Base-by-base conservation (phyloP, 306 rosid species). In the Rosa rugosa region DNA sequence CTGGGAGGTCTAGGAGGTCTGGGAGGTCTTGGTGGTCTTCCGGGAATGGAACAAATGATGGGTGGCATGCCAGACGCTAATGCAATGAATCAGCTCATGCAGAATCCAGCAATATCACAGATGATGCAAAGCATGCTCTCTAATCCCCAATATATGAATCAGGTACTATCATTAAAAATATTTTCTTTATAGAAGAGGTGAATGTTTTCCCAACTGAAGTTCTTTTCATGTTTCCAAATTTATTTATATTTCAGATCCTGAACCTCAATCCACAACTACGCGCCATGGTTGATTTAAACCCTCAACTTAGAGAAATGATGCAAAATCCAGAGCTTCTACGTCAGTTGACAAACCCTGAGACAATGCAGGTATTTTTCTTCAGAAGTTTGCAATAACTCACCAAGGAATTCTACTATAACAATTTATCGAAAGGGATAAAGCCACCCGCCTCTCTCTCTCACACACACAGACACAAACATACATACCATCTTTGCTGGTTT, bases 41-140 rank as follows among this genome's bases (percentile, higher is more conserved):
- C 87, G 0, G 72, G 79, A 79, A 73, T 78, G 77, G 90, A 84
- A 18, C 82, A 79, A 65, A 84, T 84, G 85, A 41, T 82, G 72
- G 78, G 76, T 31, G 84, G 88, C 64, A 44, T 74, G 85, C 85
- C 89, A 47, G 91, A 89, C 62, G 60, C 81, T 67, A 36, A 79
- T 82, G 45, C 10, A 71, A 62, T 89, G 80, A 87, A 74, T 83
- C 93, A 89, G 81, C 74, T 89, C 40, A 69, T 89, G 80, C 89
- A 89, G 75, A 89, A 87, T 79, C 93, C 93, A 42, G 91, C 90
- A 23, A 47, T 87, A 44, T 85, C 86, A 10, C 93, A 89, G 80
- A 89, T 85, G 87, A 89, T 87, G 93, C 90, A 89, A 69, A 85
- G 86, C 84, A n/a, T 89, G 75, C 86, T 89, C 46, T 89, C 90